A percentile compares a stretch with the other conserved stretches of the same genome.
Conservation (phyloP, 2,329 filamentous ascomycete genomes). For the Nigrospora osmanthi region DNA sequence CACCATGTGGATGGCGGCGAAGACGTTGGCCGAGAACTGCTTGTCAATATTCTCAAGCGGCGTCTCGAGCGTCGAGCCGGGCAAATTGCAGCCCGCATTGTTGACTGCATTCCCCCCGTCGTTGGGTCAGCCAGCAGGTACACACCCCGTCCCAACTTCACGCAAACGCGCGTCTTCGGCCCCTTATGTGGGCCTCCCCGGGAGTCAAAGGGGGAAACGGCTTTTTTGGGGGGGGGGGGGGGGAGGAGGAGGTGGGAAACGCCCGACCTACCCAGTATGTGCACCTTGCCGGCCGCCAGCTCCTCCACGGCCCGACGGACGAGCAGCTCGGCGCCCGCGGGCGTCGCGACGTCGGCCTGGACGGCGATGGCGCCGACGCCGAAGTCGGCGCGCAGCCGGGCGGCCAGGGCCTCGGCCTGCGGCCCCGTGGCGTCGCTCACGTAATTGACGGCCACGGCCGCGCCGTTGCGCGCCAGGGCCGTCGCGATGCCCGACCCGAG, state of each 20-base stretch:
- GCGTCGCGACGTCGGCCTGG: constrained; percentile 13
- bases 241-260: constrained; percentile 3
- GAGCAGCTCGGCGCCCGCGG: constrained; percentile 15
- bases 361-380: constrained; percentile 9
- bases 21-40: constrained; percentile 17
- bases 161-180: too few relatives aligned
- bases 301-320: constrained; percentile 15
- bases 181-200: constrained; percentile 6
- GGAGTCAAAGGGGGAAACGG: constrained; percentile 10
- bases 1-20: constrained; percentile 16
- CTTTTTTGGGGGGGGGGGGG: neutral
- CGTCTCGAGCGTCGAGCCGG: too few relatives aligned
- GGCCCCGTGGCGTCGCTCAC: constrained; percentile 8
- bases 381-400: constrained; percentile 5
- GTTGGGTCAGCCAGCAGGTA: too few relatives aligned
- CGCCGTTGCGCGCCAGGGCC: constrained; percentile 13
- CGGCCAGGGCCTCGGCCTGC: constrained; percentile 8
- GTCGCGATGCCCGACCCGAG: constrained; percentile 24
- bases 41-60: constrained; percentile 1
- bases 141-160: too few relatives aligned
- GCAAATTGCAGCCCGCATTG: too few relatives aligned
- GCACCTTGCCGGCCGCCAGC: constrained; percentile 14
- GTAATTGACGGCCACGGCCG: constrained; percentile 12
- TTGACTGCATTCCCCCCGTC: too few relatives aligned
- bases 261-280: constrained; percentile 16